Conservation (phyloP, 2,329 filamentous ascomycete genomes). For the Dichotomopilus funicola region DNA sequence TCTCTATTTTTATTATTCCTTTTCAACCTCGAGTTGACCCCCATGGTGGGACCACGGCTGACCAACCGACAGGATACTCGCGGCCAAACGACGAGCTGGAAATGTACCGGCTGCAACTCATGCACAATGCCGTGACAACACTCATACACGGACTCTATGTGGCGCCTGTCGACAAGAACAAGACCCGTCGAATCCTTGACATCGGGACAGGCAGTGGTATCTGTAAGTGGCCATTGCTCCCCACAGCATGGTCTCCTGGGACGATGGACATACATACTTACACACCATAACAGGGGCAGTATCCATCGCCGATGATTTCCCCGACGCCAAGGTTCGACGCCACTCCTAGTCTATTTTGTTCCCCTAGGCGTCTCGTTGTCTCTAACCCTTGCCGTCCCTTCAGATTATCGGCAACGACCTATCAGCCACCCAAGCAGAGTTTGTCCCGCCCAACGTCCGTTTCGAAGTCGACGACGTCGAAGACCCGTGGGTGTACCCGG, state of each 20-base stretch:
- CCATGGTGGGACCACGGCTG: no score
- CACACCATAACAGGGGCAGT: conserved; percentile 9
- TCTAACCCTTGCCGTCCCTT: background rate
- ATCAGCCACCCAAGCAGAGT: background rate
- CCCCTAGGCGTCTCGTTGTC: background rate
- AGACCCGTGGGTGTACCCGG: conserved; percentile 19
- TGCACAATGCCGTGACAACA: conserved; percentile 1
- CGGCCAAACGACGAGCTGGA: conserved; percentile 4
- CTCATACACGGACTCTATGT: background rate
- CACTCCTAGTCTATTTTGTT: background rate
- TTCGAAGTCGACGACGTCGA: conserved; percentile 15
- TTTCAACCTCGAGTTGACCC: no score
- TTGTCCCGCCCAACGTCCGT: conserved; percentile 11
- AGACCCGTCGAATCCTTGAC: conserved; percentile 1
- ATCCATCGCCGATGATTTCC: conserved; percentile 11
- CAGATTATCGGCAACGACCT: conserved; percentile 8
- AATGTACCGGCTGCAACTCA: background rate
- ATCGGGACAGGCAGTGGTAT: conserved; percentile 5
- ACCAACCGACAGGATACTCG: background rate
- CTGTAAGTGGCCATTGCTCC: conserved; percentile 1
- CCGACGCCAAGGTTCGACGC: conserved; percentile 5
- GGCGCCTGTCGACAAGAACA: conserved; percentile 1
- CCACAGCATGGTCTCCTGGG: no score
- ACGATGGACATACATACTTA: background rate
- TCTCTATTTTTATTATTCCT: no score